Evolutionary conservation across 352 stramenopile genomes (phyloP).

Genomic region (Pythium phragmiticola): DNA sequence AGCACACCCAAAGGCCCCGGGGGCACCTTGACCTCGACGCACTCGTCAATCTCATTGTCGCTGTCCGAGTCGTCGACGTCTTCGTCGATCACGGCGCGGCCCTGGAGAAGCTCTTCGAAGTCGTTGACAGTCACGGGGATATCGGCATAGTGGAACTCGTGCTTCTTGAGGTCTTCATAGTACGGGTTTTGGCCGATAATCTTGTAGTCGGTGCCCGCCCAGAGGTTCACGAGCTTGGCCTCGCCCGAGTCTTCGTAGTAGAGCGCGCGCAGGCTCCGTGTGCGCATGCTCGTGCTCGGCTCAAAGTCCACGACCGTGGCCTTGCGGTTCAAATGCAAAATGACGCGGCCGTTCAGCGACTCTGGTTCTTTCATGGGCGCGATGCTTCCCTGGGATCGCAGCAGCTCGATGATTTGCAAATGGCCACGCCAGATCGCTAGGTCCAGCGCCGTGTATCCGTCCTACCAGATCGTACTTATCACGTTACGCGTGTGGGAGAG

Average conservation of each 20-base stretch:
- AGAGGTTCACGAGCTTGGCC: constrained; percentile 77
- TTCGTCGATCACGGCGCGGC: constrained; percentile 80
- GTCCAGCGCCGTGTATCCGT: constrained; percentile 80
- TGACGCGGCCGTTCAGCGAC: constrained; percentile 73
- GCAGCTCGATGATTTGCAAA: constrained; percentile 78
- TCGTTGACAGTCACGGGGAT: constrained; percentile 41
- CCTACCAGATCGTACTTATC: constrained; percentile 29
- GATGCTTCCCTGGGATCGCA: constrained; percentile 77
- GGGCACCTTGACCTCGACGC: constrained; percentile 71
- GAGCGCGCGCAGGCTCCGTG: constrained; percentile 68
- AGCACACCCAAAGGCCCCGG: constrained; percentile 72
- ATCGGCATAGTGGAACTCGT: constrained; percentile 72
- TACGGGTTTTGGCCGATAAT: constrained; percentile 75
- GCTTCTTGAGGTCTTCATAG: constrained; percentile 66
- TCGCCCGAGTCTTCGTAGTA: constrained; percentile 80
- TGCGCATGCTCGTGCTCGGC: constrained; percentile 71
- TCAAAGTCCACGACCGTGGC: constrained; percentile 84
- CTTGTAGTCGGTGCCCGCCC: constrained; percentile 81
- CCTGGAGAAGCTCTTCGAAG: constrained; percentile 51
- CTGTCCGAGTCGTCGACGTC: constrained; percentile 79
- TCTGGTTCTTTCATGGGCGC: constrained; percentile 87
- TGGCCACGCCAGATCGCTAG: constrained; percentile 82
- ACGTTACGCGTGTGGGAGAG: background rate
- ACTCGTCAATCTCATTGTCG: constrained; percentile 75
- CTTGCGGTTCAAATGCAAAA: constrained; percentile 63